Evolutionary conservation across 2,329 filamentous ascomycete genomes (phyloP), one percentile per base, ranked within the genome.

Genomic region (Pseudocercospora cruenta): DNA sequence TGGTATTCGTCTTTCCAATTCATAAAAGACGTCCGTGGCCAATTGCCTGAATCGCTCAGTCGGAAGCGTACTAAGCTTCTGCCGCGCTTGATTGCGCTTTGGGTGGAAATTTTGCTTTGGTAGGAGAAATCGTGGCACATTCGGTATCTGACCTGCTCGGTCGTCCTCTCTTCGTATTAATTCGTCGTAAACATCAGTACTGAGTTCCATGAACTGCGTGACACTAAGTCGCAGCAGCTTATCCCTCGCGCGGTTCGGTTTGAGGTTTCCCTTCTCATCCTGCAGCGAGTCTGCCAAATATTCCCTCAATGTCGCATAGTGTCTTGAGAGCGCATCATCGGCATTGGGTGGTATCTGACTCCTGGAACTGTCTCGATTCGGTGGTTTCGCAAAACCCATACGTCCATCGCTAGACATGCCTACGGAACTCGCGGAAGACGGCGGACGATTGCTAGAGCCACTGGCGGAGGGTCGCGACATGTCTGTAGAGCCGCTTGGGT

Each of bases 151-250:
- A 59, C 79, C 76, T 69, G 77, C 76, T 43, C 82, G 80, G 60
- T 84, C 84, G 70, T 91, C 87, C 79, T 98, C 94, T 70, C 95
- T 88, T 66, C 95, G 90, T 72, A 96, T 85, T 70, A 98, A 84
- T 81, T 99, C 95, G 80, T 99, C 95, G 80, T 91, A 98, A 47
- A 99, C 94, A 81, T 99, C 95, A 65, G 94, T 98, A 80, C 94
- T 97, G 69, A 99, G 86, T 81, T 99, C 95, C 80, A 96, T 93
- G 79, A 99, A 98, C 79, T 99, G 95, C 28, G 96, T 92, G 1
- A 91, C 85, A 0, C 94, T 97, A 60, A 99, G 86, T 66, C 94
- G 89, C 67, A 97, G 85, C 64, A 98, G 85, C 84, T 99, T 99
- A 80, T 98, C 95, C 75, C 94, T 90, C 63, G 95, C 95, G 80